phyloP scores from a whole-genome alignment of 257 asterid species.

The Fraxinus excelsior region DNA sequence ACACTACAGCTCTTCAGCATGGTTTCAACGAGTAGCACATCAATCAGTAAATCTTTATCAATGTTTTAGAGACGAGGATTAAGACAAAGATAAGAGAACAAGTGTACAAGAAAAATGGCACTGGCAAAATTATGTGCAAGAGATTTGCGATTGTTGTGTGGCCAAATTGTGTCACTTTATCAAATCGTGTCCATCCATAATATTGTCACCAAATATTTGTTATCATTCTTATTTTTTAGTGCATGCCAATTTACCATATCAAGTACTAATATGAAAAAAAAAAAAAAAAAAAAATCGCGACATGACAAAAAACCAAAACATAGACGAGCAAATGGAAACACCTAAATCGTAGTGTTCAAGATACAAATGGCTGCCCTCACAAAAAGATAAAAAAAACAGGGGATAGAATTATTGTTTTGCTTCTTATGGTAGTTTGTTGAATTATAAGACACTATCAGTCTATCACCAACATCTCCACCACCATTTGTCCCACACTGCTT shows the following conservation, averaged over 20 bases:
- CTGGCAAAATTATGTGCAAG: too few relatives aligned
- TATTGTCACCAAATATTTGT: background rate
- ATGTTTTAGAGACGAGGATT: too few relatives aligned
- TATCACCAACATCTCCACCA: background rate
- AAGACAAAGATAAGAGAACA: too few relatives aligned
- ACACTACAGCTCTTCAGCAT: too few relatives aligned
- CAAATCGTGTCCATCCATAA: too few relatives aligned
- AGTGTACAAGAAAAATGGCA: too few relatives aligned
- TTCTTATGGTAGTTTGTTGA: background rate
- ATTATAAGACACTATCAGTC: background rate
- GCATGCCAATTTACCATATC: background rate
- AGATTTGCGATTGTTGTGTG: too few relatives aligned
- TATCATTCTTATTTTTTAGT: too few relatives aligned
- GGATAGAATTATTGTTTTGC: background rate
- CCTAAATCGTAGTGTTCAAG: background rate
- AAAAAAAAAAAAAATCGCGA: background rate
- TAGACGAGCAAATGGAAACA: background rate
- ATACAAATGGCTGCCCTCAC: background rate
- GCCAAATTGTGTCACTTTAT: too few relatives aligned
- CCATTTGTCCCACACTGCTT: conserved; percentile 3
- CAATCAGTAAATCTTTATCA: too few relatives aligned
- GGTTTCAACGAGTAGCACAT: too few relatives aligned
- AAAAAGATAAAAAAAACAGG: background rate
- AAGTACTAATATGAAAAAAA: too few relatives aligned
- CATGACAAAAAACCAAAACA: background rate